These are phyloP conservation scores for Apiospora pterosperma DNA, from an alignment of 2,329 filamentous ascomycete species.

Conservation along the genomic window DNA sequence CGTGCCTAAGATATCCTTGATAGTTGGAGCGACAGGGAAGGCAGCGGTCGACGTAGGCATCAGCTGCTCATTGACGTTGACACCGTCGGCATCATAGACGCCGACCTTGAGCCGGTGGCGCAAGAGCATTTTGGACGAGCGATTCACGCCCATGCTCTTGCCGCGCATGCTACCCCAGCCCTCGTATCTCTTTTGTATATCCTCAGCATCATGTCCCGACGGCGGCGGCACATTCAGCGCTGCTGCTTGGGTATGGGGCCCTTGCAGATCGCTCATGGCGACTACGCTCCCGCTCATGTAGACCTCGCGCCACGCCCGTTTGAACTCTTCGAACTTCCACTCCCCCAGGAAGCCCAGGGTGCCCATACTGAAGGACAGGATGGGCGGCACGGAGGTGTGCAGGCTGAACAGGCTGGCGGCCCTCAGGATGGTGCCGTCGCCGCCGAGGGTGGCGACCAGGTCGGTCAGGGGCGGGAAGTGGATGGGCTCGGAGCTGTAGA, in stretches of 20 bases:
- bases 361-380: constrained; percentile 95
- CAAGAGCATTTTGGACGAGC: constrained; percentile 77
- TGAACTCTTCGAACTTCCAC: constrained; percentile 93
- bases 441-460: constrained; percentile 83
- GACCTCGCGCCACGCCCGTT: constrained; percentile 85
- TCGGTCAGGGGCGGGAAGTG: constrained; percentile 76
- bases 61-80: constrained; percentile 52
- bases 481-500: constrained; percentile 56
- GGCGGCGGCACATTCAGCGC: constrained; percentile 1
- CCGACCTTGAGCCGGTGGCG: constrained; percentile 85
- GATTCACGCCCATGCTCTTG: constrained; percentile 73
- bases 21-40: constrained; percentile 22
- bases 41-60: constrained; percentile 45
- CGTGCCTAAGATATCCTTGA: constrained; percentile 7
- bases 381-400: constrained; percentile 76
- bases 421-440: constrained; percentile 86
- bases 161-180: constrained; percentile 74
- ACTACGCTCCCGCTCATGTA: constrained; percentile 72
- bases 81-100: constrained; percentile 69
- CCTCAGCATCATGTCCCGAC: constrained; percentile 21
- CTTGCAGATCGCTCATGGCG: constrained; percentile 40
- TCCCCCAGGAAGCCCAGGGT: constrained; percentile 92
- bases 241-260: constrained; percentile 32
- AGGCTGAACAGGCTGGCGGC: constrained; percentile 85
- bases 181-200: constrained; percentile 10